Evolutionary conservation across 306 rosid genomes (phyloP).

Genomic region (Clitoria ternatea): DNA sequence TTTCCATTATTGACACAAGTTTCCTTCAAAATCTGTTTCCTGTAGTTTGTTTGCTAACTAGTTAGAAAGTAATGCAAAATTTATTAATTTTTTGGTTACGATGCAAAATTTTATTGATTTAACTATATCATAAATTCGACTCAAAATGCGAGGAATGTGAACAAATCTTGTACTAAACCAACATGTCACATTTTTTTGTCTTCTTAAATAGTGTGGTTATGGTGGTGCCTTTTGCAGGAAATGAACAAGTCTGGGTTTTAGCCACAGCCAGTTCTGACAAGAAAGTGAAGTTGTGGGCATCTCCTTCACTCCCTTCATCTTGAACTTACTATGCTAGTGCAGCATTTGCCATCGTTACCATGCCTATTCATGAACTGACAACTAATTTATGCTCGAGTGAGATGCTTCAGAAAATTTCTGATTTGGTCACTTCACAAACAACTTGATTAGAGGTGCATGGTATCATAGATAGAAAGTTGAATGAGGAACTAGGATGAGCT

Average conservation of each 20-base stretch:
- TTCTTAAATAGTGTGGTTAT: not conserved
- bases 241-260: constrained; percentile 49
- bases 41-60: not conserved
- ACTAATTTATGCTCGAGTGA: not conserved
- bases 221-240: constrained; percentile 43
- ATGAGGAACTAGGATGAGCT: constrained; percentile 21
- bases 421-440: constrained; percentile 21
- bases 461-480: constrained; percentile 16
- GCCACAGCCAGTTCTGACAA: constrained; percentile 87
- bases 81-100: too few species aligned
- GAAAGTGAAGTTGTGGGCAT: constrained; percentile 94
- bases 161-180: not conserved
- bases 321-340: constrained; percentile 22
- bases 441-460: constrained; percentile 10
- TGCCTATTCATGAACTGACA: constrained; percentile 7
- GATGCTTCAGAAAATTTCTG: constrained; percentile 19
- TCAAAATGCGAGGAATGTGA: not conserved
- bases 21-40: not conserved
- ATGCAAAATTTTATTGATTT: too few species aligned
- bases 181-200: not conserved
- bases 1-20: not conserved
- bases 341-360: not conserved
- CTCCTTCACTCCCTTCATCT: constrained; percentile 49
- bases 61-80: not conserved
- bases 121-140: not conserved